These are phyloP conservation scores for Desmodesmus armatus DNA, from an alignment of 139 green algal genomes.

Conservation along the genomic window DNA sequence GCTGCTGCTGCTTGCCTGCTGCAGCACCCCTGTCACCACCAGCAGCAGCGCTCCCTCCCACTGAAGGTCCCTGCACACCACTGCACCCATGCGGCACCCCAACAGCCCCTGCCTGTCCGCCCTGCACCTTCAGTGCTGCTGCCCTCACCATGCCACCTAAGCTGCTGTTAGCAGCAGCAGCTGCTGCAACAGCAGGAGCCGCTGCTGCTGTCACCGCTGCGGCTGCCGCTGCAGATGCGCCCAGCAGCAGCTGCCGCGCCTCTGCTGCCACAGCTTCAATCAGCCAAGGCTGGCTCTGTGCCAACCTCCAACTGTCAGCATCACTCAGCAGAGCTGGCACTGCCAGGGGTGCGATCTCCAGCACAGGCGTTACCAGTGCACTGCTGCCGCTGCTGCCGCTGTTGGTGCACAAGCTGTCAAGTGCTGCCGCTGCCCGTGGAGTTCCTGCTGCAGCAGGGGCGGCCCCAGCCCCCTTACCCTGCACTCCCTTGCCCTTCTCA, in stretches of 20 bases:
- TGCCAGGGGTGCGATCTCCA: not conserved
- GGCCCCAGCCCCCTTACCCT: not conserved
- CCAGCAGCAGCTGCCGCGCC: slow-evolving; percentile 9
- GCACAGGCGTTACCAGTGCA: not conserved
- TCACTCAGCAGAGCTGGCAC: not conserved
- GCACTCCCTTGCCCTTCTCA: not conserved
- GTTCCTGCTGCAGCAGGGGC: not conserved
- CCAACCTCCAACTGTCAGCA: too few species aligned
- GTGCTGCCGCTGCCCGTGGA: not conserved
- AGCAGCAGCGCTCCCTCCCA: slow-evolving; percentile 21
- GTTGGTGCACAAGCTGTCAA: not conserved
- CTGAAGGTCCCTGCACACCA: too few species aligned
- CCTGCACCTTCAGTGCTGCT: not conserved
- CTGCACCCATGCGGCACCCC: too few species aligned
- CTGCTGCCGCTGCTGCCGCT: not conserved
- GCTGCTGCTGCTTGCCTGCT: not conserved
- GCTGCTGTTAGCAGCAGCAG: not conserved
- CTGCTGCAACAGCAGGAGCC: not conserved
- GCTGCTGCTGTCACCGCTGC: not conserved
- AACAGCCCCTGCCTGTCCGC: too few species aligned
- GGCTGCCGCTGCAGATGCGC: not conserved
- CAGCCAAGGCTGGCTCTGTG: not conserved
- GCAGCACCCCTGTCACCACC: not conserved
- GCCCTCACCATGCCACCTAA: not conserved
- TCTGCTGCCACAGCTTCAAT: not conserved